Base-by-base conservation (phyloP, 495 filamentous ascomycete genomes). In the Pseudevernia furfuracea region DNA sequence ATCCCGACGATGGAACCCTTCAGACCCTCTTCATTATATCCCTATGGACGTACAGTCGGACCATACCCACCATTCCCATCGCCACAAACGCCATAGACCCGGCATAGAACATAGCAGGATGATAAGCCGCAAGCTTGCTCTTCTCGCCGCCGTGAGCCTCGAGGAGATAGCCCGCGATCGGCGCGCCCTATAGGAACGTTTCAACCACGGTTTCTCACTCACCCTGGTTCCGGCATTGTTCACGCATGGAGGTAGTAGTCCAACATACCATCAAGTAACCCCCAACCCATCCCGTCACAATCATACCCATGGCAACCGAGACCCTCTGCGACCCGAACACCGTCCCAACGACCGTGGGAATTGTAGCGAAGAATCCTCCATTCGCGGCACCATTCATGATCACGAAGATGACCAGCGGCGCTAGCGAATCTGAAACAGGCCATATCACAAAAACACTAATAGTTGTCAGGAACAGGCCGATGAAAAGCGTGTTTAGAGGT, bases 51-150 rank as follows among this genome's bases (percentile, higher is more conserved):
- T 68, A 69, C 55, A 75, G 62, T 44, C 75, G 68, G 25, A 72
- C 67, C 15, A 65, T 30, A 0, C 63, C 64, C 11, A 76, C 72
- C 10, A 79, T 64, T 0, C 43, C 58, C 4, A 74, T 71, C 15
- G 77, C 68, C 11, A 37, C 71, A 9, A 76, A 56, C 5, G 77
- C 75, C 58, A 80, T 66, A 11, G 69, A 68, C 1, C 77, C 78
- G 34, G 83, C 84, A 68, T 86, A 85, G 67, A 82, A 84, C 52
- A 86, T 86, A 0, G 83, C 82, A 0, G 82, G 80, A 21, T 82
- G 76, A 65, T 84, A 85, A 0, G 81, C 79, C 9, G 76, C 71
- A 10, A 83, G 67, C 0, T 79, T 78, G 38, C 49, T 62, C 7
- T 69, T 71, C 1, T 74, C 66, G 34, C 77, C 74, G 9, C 81